These are phyloP conservation scores for Furcasterigmium sp. DNA, from an alignment of 2,329 filamentous ascomycete species.

Conservation along the genomic window DNA sequence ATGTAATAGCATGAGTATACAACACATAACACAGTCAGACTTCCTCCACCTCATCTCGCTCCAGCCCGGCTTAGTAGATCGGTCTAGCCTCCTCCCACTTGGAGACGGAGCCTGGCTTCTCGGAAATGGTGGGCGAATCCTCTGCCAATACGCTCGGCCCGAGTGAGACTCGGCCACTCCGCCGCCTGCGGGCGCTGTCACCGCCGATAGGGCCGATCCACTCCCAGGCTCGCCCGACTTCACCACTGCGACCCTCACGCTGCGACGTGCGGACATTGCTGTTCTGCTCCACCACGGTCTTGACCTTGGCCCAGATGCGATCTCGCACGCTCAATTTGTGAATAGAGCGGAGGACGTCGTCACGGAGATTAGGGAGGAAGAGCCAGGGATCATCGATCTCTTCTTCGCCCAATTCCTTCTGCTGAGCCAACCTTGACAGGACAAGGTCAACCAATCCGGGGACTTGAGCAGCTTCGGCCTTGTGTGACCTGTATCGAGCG, in stretches of 20 bases:
- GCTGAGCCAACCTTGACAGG: conserved; percentile 73
- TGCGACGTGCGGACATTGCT: conserved; percentile 78
- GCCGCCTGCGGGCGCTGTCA: conserved; percentile 38
- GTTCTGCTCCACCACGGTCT: conserved; percentile 84
- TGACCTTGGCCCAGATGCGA: conserved; percentile 78
- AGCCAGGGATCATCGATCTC: conserved; percentile 70
- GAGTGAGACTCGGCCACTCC: conserved; percentile 47
- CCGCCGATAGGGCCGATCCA: conserved; percentile 58
- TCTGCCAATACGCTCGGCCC: conserved; percentile 31
- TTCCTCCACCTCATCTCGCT: background rate
- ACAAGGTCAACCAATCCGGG: conserved; percentile 81
- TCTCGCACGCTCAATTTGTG: conserved; percentile 73
- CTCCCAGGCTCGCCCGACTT: conserved; percentile 63
- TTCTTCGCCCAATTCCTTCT: conserved; percentile 74
- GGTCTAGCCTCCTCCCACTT: conserved; percentile 38
- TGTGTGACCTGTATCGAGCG: conserved; percentile 54
- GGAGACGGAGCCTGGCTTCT: conserved; percentile 11
- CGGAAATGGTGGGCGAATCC: conserved; percentile 14
- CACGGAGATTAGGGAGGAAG: conserved; percentile 81
- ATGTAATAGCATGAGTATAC: conserved; percentile 1
- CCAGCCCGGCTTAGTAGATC: conserved; percentile 26
- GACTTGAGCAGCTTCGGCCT: conserved; percentile 65
- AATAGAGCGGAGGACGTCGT: conserved; percentile 81
- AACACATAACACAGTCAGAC: background rate
- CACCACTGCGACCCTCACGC: conserved; percentile 61